Evolutionary conservation across 2,329 filamentous ascomycete genomes (phyloP), one percentile per base, ranked within the genome.

Genomic region (Thielaviopsis populi): DNA sequence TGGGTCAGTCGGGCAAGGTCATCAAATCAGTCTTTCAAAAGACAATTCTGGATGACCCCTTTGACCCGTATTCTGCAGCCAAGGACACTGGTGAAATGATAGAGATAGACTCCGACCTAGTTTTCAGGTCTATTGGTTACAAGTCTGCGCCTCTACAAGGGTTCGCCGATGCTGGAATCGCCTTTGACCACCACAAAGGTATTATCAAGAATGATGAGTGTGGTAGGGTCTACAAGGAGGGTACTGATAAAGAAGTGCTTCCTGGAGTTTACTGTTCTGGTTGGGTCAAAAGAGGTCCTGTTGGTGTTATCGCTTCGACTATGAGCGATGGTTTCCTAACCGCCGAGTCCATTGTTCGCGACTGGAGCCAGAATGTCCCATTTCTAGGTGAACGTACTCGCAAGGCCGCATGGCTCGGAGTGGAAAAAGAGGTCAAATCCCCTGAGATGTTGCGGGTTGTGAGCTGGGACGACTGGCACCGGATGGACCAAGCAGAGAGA

Each of bases 121-220:
- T 89, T 17, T 96, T 99, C 75, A 84, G 91, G 19, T 95, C 90
- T n/a, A 91, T 99, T 53, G 94, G 94, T 6, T 99, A 99, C 76
- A 90, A 89, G 69, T 91, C 91, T 0, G 80, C 86, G 40, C 79
- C 89, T 0, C 76, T 99, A 0, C 80, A 84, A 0, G 92, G 90
- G 0, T 86, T 97, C 68, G 74, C 78, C 1, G 82, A 87, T 3
- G 75, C 92, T 0, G 86, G 85, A 1, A 83, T 96, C 53, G 83
- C 85, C 8, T 99, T 99, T 70, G 85, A 97, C 71, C 74, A 81
- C 1, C 76, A 77, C 7, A 80, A 81, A 2, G 94, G 92, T 3
- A 80, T 92, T 22, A 87, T 99, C 58, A 84, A 83, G 43, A 95
- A 96, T 70, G 91, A 96, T 71, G 82, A 85, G 1, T 75, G 83